A percentile compares a stretch with the other conserved stretches of the same genome.
Conservation (phyloP, 2,329 filamentous ascomycete species). For the Fusarium burgessii region DNA sequence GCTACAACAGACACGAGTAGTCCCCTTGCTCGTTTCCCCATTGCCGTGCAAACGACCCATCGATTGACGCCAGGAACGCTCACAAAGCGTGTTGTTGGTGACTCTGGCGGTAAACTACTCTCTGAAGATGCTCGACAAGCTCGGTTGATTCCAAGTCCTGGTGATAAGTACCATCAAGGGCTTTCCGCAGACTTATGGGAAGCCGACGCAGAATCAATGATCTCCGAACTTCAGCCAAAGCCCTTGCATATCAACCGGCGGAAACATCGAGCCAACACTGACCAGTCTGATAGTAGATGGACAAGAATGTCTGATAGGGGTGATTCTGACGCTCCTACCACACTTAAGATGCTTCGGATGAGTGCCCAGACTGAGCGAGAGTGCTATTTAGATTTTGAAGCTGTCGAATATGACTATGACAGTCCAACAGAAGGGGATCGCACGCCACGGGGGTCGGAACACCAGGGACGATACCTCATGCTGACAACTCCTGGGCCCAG, state of each 20-base stretch:
- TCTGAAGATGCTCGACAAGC: conserved; percentile 33
- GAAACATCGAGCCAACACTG: conserved; percentile 5
- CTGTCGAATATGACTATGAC: neutral
- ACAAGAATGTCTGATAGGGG: conserved; percentile 28
- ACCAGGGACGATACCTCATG: neutral
- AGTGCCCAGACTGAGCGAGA: neutral
- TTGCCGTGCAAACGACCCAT: conserved; percentile 38
- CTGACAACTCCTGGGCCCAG: conserved; percentile 1
- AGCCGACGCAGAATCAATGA: conserved; percentile 29
- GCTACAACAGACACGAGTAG: conserved; percentile 31
- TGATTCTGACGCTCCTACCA: conserved; percentile 4
- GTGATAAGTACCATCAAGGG: conserved; percentile 24
- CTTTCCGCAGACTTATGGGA: conserved; percentile 42
- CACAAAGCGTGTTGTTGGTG: conserved; percentile 39
- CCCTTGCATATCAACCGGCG: conserved; percentile 41
- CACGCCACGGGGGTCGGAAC: conserved; percentile 5
- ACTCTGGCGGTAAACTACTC: conserved; percentile 41
- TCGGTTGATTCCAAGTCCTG: conserved; percentile 34
- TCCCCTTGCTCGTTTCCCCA: conserved; percentile 47
- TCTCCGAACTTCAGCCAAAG: conserved; percentile 41
- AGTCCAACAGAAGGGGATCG: conserved; percentile 7
- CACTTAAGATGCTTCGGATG: conserved; percentile 16
- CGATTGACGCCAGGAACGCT: conserved; percentile 45
- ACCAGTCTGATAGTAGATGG: conserved; percentile 22
- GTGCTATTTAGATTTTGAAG: neutral